Conservation (phyloP, 2,329 filamentous ascomycete genomes). For the Ophiostoma perfectum region DNA sequence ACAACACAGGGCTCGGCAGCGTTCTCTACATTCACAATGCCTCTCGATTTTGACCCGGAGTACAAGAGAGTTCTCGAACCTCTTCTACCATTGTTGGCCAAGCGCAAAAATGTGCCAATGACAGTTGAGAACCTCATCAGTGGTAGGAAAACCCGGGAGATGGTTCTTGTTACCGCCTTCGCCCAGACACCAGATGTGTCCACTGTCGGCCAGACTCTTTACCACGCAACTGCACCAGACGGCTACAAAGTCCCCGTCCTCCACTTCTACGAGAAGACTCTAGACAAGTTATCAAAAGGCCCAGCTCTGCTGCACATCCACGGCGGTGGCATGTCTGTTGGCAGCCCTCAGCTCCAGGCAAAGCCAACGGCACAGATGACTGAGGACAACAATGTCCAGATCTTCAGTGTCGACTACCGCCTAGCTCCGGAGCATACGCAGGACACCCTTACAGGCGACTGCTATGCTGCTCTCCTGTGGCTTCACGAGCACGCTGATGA, state of each 20-base stretch:
- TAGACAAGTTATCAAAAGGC: not conserved
- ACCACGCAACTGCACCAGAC: not conserved
- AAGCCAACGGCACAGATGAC: not conserved
- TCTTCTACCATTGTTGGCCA: not conserved
- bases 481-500: not conserved
- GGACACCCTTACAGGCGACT: not conserved
- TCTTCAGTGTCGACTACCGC: constrained; percentile 17
- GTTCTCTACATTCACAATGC: not conserved
- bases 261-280: not conserved
- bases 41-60: not conserved
- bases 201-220: not conserved
- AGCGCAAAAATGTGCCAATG: not conserved
- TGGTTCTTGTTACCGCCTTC: not conserved
- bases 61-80: not conserved
- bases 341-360: not conserved
- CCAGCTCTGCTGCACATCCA: constrained; percentile 9
- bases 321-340: constrained; percentile 8
- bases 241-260: constrained; percentile 11
- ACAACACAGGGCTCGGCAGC: no score
- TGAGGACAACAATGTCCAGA: not conserved
- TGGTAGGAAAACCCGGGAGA: not conserved
- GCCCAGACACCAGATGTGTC: not conserved
- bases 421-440: not conserved
- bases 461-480: constrained; percentile 9
- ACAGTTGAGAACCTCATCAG: not conserved